Percentiles rank a stretch among this genome's conserved stretches.
phyloP scores from a whole-genome alignment of 2,329 filamentous ascomycete genomes.

The Talaromyces sp. region DNA sequence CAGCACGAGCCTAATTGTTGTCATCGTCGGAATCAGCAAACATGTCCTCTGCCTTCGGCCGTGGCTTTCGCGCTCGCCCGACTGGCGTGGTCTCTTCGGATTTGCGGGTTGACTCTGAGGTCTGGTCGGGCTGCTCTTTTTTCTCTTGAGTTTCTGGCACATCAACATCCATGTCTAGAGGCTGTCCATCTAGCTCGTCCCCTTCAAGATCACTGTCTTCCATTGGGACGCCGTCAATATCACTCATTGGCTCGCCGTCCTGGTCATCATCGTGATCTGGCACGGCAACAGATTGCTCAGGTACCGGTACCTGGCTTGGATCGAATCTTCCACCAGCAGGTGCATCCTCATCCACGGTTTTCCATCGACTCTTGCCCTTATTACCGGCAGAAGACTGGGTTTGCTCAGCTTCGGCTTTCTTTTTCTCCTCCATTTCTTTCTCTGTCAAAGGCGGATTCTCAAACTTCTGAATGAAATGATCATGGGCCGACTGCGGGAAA shows the following conservation, averaged over 20 bases:
- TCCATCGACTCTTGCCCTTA: constrained; percentile 46
- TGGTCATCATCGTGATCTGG: constrained; percentile 33
- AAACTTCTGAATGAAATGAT: constrained; percentile 67
- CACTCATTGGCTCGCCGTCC: constrained; percentile 48
- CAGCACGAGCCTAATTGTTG: constrained; percentile 26
- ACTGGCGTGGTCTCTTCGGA: constrained; percentile 5
- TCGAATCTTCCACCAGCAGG: constrained; percentile 31
- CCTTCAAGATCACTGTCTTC: constrained; percentile 51
- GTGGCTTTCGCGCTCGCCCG: constrained; percentile 49
- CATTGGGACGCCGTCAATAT: constrained; percentile 46
- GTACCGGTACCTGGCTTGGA: constrained; percentile 26
- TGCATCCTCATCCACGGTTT: constrained; percentile 45
- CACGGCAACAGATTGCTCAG: constrained; percentile 31
- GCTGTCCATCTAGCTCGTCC: constrained; percentile 45
- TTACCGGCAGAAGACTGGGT: constrained; percentile 31
- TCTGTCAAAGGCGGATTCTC: constrained; percentile 62
- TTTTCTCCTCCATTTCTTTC: constrained; percentile 44
- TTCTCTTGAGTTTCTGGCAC: constrained; percentile 21
- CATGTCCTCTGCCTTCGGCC: constrained; percentile 79
- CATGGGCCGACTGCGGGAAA: constrained; percentile 71
- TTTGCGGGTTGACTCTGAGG: constrained; percentile 20
- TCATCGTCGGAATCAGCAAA: constrained; percentile 71
- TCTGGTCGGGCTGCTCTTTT: constrained; percentile 23
- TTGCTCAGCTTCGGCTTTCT: constrained; percentile 42
- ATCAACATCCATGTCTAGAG: constrained; percentile 27